Evolutionary conservation across 139 green algal genomes (phyloP).

Genomic region (Tetratostichococcus sp.): DNA sequence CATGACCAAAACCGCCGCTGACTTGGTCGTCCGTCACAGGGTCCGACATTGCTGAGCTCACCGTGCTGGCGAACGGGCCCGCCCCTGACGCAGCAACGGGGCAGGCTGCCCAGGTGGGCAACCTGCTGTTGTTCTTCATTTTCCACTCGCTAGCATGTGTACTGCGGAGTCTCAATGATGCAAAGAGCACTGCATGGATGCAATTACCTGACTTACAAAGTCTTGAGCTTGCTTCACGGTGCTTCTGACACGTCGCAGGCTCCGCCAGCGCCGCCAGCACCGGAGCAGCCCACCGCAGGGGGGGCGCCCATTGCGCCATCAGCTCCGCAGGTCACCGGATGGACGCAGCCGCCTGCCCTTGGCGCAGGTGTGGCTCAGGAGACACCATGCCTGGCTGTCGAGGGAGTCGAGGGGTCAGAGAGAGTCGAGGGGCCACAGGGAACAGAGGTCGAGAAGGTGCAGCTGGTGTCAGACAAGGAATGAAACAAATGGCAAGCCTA

Average conservation of each 20-base stretch:
- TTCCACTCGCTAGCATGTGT: no score
- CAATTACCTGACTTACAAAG: no score
- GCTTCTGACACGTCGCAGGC: not conserved
- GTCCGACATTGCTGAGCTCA: slow-evolving; percentile 88
- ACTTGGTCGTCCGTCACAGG: slow-evolving; percentile 22
- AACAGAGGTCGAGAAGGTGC: no score
- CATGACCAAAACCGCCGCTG: no score
- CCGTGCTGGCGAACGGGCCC: slow-evolving; percentile 50
- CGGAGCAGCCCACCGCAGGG: slow-evolving; percentile 5
- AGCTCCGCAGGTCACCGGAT: not conserved
- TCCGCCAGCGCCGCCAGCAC: not conserved
- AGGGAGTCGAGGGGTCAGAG: no score
- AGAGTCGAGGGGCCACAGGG: no score
- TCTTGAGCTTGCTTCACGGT: no score
- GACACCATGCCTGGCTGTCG: no score
- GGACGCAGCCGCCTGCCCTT: not conserved
- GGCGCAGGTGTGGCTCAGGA: not conserved
- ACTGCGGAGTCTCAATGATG: no score
- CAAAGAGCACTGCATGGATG: no score
- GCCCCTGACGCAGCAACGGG: not conserved
- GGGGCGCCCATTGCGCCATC: slow-evolving; percentile 4
- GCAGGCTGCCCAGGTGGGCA: not conserved
- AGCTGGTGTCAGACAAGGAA: no score
- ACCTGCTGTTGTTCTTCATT: not conserved
- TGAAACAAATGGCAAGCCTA: no score